Evolutionary conservation across 768 basidiomycete species (phyloP), one percentile per base, ranked within the genome.

Genomic region (Trichaptum fuscoviolaceum): DNA sequence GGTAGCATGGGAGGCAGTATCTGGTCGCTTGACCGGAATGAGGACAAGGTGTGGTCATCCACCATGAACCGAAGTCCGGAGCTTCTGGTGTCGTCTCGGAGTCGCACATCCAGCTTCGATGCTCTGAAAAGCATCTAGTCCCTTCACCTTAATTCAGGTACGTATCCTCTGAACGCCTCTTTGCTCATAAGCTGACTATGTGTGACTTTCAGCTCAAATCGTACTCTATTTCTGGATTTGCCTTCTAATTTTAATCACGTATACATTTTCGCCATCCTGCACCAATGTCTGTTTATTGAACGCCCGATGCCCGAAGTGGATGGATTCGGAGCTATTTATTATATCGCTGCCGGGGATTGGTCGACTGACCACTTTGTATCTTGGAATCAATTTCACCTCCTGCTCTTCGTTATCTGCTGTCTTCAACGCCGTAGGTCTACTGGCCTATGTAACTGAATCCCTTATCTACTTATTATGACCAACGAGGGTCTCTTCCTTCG

Each of bases 1-100:
- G 42, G 42, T 12, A 52, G 42, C 20, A 73, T 79, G 59, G 71
- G 82, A 26, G 77, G 76, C 9, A 90, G 85, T 67, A 92, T 92
- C 65, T 92, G 90, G 90, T 82, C 81, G 63, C 71, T 92, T 57
- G 90, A 90, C 67, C 87, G 87, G 23, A 88, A 90, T 70, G 90
- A 92, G 75, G 85, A 80, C 71, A 84, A 83, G 69, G 81, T 79
- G 34, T 61, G 59, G 59, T 25, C 30, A 9, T 34, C 59, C 3
- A 34, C 30, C 59, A 34, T 34, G 8, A 25, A 9, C 23, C 59
- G 9, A 15, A 61, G 59, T 61, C 59, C 59, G 23, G 59, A 61
- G 25, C 25, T 34, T 25, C 59, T 61, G 24, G 59, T 61, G 2
- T 5, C 59, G 8, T 61, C 59, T 12, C 2, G 59, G 59, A 61